Evolutionary conservation across 2,329 filamentous ascomycete species (phyloP).

Genomic region (Calonectria naviculata): DNA sequence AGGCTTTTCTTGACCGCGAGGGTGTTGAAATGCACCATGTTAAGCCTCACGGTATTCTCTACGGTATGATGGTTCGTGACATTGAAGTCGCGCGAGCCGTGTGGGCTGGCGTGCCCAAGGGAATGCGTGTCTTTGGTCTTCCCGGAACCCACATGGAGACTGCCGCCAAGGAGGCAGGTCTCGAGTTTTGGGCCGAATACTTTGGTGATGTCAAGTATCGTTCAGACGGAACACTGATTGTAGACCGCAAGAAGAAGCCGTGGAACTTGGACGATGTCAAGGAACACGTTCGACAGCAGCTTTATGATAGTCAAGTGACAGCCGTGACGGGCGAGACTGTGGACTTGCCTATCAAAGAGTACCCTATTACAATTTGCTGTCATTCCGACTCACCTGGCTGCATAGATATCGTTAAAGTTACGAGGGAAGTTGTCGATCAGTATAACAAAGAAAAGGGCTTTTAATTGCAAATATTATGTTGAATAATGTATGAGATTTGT

Average conservation of each 20-base stretch:
- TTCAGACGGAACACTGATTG: slow-evolving; percentile 35
- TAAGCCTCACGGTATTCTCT: slow-evolving; percentile 40
- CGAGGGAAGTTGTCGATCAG: slow-evolving; percentile 51
- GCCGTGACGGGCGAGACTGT: slow-evolving; percentile 53
- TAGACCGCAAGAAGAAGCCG: slow-evolving; percentile 67
- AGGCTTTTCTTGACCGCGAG: slow-evolving; percentile 26
- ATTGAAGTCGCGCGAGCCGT: slow-evolving; percentile 38
- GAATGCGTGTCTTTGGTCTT: slow-evolving; percentile 39
- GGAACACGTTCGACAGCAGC: slow-evolving; percentile 53
- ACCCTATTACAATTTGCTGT: slow-evolving; percentile 56
- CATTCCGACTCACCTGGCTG: slow-evolving; percentile 59
- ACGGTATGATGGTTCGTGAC: slow-evolving; percentile 43
- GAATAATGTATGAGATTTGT: background rate
- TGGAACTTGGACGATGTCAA: slow-evolving; percentile 49
- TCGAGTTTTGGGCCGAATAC: slow-evolving; percentile 42
- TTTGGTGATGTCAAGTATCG: slow-evolving; percentile 43
- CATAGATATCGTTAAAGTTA: slow-evolving; percentile 54
- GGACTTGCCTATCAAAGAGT: slow-evolving; percentile 51
- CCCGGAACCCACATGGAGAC: slow-evolving; percentile 41
- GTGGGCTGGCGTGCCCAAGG: slow-evolving; percentile 36
- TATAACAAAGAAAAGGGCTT: slow-evolving; percentile 46
- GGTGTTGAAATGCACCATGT: slow-evolving; percentile 31
- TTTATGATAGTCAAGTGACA: slow-evolving; percentile 52
- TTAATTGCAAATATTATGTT: background rate
- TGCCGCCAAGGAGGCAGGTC: slow-evolving; percentile 33